A percentile compares a stretch with the other conserved stretches of the same genome.
Conservation (phyloP, 495 filamentous ascomycete genomes). For the Talaromyces trachyspermus region DNA sequence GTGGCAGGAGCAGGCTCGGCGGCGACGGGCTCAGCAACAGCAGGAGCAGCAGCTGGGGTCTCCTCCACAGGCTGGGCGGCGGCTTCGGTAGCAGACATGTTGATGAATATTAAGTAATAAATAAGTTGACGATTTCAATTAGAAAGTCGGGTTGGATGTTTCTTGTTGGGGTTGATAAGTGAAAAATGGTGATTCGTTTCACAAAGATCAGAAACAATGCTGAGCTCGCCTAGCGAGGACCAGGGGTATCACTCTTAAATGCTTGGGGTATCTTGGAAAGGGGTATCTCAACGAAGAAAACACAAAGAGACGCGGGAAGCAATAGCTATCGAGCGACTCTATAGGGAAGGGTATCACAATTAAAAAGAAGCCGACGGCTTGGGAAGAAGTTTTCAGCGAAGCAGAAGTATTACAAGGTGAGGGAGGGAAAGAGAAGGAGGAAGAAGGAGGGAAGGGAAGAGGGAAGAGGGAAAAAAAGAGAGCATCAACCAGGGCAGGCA, state of each 20-base stretch:
- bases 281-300: constrained; percentile 13
- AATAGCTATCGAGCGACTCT: constrained; percentile 8
- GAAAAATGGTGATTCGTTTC: no score
- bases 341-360: constrained; percentile 41
- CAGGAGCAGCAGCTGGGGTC: constrained; percentile 34
- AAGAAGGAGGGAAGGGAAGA: constrained; percentile 22
- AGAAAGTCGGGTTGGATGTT: not conserved
- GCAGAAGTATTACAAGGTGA: constrained; percentile 20
- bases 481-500: constrained; percentile 22
- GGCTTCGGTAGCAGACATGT: constrained; percentile 43
- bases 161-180: no score
- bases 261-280: constrained; percentile 34
- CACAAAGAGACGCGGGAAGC: constrained; percentile 9
- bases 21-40: constrained; percentile 27
- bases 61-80: constrained; percentile 38
- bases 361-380: constrained; percentile 11
- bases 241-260: constrained; percentile 23
- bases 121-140: not conserved
- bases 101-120: constrained; percentile 20
- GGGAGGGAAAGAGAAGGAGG: constrained; percentile 17
- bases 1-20: constrained; percentile 26
- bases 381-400: not conserved
- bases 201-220: not conserved
- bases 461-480: constrained; percentile 20
- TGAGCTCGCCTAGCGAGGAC: constrained; percentile 15